A percentile compares a stretch with the other conserved stretches of the same genome.
These are phyloP conservation scores for Rhinocladiella similis DNA, from an alignment of 2,329 filamentous ascomycete species.

Conservation along the genomic window DNA sequence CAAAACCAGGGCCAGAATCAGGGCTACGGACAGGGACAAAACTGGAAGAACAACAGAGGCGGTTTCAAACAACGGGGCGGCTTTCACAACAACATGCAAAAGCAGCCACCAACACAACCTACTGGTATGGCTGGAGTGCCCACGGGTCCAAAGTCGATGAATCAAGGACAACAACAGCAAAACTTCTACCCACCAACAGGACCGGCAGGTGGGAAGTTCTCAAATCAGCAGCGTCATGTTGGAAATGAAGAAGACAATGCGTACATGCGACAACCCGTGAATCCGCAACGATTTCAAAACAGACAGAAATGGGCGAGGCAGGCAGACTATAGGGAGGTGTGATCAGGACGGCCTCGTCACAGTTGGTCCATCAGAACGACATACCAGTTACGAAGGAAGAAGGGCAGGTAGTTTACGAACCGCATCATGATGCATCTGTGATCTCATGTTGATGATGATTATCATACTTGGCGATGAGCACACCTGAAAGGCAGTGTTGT, in stretches of 20 bases:
- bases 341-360: neutral
- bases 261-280: slow-evolving; percentile 94
- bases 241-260: slow-evolving; percentile 77
- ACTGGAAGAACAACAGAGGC: slow-evolving; percentile 36
- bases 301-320: slow-evolving; percentile 72
- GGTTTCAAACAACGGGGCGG: slow-evolving; percentile 14
- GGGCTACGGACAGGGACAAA: slow-evolving; percentile 29
- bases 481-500: no score
- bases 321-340: slow-evolving; percentile 84
- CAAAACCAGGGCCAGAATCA: slow-evolving; percentile 33
- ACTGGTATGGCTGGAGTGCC: slow-evolving; percentile 28
- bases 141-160: slow-evolving; percentile 28
- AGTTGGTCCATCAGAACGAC: no score
- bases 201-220: slow-evolving; percentile 42
- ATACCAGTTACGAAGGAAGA: neutral
- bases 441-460: no score
- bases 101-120: slow-evolving; percentile 32
- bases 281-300: slow-evolving; percentile 86
- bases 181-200: slow-evolving; percentile 23
- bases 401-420: neutral
- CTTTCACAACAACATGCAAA: slow-evolving; percentile 16
- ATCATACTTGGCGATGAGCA: no score
- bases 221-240: slow-evolving; percentile 59
- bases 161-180: slow-evolving; percentile 7
- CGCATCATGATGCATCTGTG: neutral